Evolutionary conservation across 202 grass and related monocot genomes (phyloP).

Genomic region (Hordeum pubiflorum): DNA sequence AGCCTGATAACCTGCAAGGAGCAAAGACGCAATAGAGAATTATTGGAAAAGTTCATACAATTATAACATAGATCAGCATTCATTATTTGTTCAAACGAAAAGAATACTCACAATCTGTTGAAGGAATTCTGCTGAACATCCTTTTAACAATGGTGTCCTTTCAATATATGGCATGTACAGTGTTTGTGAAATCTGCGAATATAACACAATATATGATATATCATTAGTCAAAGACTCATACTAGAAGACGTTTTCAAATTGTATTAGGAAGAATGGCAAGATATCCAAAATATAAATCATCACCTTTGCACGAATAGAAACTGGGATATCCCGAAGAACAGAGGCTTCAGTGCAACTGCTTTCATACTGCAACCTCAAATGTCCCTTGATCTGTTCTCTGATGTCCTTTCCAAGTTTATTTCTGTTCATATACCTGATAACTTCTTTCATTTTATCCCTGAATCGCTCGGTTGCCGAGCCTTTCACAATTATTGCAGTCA

Average conservation of each 20-base stretch:
- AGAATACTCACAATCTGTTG: conserved; percentile 70
- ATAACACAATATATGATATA: not conserved
- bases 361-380: conserved; percentile 87
- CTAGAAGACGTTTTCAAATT: not conserved
- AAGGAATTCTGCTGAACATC: conserved; percentile 89
- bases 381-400: conserved; percentile 81
- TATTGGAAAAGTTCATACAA: not conserved
- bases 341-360: conserved; percentile 82
- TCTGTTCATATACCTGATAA: conserved; percentile 93
- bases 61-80: not conserved
- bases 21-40: not conserved
- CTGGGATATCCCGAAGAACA: conserved; percentile 69
- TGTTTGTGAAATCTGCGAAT: conserved; percentile 79
- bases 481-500: conserved; percentile 97
- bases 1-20: conserved; percentile 56
- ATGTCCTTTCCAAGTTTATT: conserved; percentile 82
- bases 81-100: not conserved
- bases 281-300: not conserved
- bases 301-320: conserved; percentile 91
- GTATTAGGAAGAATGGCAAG: not conserved
- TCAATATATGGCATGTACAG: conserved; percentile 71
- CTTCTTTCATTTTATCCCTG: conserved; percentile 97
- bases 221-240: not conserved
- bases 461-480: conserved; percentile 81
- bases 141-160: conserved; percentile 68